Evolutionary conservation across 345 rosid species (phyloP).

Genomic region (Melaleuca alternifolia): DNA sequence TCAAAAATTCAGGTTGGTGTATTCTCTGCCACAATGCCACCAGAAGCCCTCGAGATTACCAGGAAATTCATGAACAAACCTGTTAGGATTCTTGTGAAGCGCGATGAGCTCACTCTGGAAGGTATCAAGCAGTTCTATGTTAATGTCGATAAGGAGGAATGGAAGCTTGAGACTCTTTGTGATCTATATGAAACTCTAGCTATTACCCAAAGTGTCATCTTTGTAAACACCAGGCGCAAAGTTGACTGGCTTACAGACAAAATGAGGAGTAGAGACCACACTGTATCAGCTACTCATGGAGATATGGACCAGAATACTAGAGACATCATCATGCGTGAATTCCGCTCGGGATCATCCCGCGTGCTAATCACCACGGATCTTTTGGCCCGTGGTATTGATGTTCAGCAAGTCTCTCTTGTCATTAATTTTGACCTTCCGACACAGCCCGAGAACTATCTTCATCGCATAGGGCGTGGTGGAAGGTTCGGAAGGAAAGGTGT

Average conservation of each 20-base stretch:
- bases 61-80: conserved; percentile 79
- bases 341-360: conserved; percentile 69
- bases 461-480: conserved; percentile 69
- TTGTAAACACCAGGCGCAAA: conserved; percentile 64
- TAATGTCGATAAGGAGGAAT: conserved; percentile 63
- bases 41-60: conserved; percentile 74
- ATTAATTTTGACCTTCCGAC: conserved; percentile 65
- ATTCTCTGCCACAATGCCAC: conserved; percentile 79
- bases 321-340: conserved; percentile 71
- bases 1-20: conserved; percentile 65
- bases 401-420: conserved; percentile 64
- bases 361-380: conserved; percentile 69
- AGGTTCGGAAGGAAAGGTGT: conserved; percentile 77
- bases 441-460: conserved; percentile 69
- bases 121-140: conserved; percentile 75
- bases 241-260: conserved; percentile 81
- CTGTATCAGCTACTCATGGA: conserved; percentile 68
- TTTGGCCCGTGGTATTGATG: conserved; percentile 72
- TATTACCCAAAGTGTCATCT: conserved; percentile 68
- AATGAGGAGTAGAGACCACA: conserved; percentile 59
- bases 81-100: conserved; percentile 68
- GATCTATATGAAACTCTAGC: conserved; percentile 71
- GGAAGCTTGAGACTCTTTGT: conserved; percentile 73
- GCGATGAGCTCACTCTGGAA: conserved; percentile 69
- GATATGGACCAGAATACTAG: conserved; percentile 76